Evolutionary conservation across 2,329 filamentous ascomycete genomes (phyloP).

Genomic region (Nemania sp.): DNA sequence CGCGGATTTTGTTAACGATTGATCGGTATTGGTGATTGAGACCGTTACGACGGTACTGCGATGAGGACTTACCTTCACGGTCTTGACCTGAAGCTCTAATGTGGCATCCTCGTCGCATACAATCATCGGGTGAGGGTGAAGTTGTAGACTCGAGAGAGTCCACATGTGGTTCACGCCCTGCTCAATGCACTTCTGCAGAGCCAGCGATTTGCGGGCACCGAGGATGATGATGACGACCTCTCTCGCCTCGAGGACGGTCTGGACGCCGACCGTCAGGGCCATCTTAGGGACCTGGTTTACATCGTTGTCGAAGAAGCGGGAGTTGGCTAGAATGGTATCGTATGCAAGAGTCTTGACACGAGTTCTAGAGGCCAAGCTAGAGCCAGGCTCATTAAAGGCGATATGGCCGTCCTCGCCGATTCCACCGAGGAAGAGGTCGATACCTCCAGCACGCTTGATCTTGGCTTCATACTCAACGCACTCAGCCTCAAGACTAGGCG

Average conservation of each 20-base stretch:
- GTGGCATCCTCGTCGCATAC: conserved; percentile 83
- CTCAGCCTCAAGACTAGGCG: conserved; percentile 72
- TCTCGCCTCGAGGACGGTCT: conserved; percentile 78
- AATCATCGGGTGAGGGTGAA: conserved; percentile 80
- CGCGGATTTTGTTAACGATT: background rate
- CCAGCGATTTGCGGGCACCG: conserved; percentile 78
- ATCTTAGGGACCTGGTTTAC: conserved; percentile 74
- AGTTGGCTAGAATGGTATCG: conserved; percentile 85
- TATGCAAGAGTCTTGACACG: conserved; percentile 86
- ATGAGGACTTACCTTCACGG: conserved; percentile 58
- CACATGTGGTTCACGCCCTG: conserved; percentile 88
- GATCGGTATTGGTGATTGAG: conserved; percentile 6
- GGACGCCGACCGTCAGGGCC: conserved; percentile 82
- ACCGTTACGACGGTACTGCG: too few species aligned
- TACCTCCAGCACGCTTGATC: conserved; percentile 74
- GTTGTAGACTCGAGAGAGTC: conserved; percentile 79
- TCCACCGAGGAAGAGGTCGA: conserved; percentile 83
- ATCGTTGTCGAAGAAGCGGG: conserved; percentile 79
- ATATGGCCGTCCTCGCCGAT: conserved; percentile 88
- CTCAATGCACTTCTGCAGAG: conserved; percentile 79
- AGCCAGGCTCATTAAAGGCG: conserved; percentile 88
- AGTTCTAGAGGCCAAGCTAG: conserved; percentile 74
- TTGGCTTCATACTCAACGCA: conserved; percentile 79
- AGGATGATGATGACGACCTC: conserved; percentile 84
- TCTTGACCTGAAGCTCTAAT: conserved; percentile 73